Evolutionary conservation across 2,329 filamentous ascomycete genomes (phyloP), one percentile per base, ranked within the genome.

Genomic region (Beauveria sp.): DNA sequence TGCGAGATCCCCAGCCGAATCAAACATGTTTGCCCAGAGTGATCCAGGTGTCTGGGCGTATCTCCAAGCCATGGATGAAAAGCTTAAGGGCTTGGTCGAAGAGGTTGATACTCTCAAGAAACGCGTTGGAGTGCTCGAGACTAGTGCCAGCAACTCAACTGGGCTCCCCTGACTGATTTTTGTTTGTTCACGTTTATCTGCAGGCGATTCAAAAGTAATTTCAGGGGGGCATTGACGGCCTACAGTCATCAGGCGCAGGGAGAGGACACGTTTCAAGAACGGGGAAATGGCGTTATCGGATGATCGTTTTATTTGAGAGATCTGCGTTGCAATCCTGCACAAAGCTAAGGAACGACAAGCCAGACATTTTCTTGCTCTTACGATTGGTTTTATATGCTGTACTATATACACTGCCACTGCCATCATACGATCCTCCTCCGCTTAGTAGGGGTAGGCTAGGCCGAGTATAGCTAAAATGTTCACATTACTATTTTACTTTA

Each of bases 21-120:
- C 83, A 64, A 91, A 90, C 67, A 79, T 91, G 63, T 87, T 91
- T 71, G 78, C 84, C 58, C 75, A 81, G 20, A 77, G 78, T 20
- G 83, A 86, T 56, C 85, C 85, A 64, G 86, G 85, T 47, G 77
- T 93, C 20, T 91, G 87, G 87, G 76, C 80, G 4, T 91, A 91
- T 68, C 83, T 93, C 40, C 86, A 90, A 61, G 81, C 80, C 20
- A 77, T 93, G 55, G 89, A 93, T 69, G 82, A 85, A 74, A 85
- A 74, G 63, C 68, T 76, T 54, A 76, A 75, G 64, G 66, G 65
- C 34, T 64, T 76, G 22, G 68, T 70, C 2, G 74, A 9, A 9
- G 74, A 70, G 69, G 69, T 76, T 16, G 60, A 65, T 8, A 66
- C 62, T 7, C 61, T 75, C 51, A 75, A 75, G 64, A 73, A 71